Evolutionary conservation across 768 basidiomycete species (phyloP).

Genomic region (Boletus tylopilopsis): DNA sequence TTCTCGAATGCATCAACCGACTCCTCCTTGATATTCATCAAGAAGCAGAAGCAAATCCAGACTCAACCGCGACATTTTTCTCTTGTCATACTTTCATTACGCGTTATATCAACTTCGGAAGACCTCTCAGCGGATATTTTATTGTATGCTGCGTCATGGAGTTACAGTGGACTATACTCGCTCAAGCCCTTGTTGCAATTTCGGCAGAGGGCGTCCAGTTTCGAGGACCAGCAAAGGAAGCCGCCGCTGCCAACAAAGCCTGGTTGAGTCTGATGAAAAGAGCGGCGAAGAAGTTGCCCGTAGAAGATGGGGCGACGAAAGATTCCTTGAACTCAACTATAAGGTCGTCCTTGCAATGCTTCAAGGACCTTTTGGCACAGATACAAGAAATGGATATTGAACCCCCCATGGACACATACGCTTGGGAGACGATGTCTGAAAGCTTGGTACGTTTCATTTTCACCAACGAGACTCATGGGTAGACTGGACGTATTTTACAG

Average conservation of each 20-base stretch:
- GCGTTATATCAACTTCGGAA: slow-evolving; percentile 69
- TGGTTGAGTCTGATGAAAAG: slow-evolving; percentile 68
- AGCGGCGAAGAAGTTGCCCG: slow-evolving; percentile 36
- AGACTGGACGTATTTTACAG: slow-evolving; percentile 34
- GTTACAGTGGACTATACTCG: slow-evolving; percentile 79
- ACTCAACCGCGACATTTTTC: slow-evolving; percentile 33
- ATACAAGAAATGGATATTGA: slow-evolving; percentile 81
- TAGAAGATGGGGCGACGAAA: slow-evolving; percentile 37
- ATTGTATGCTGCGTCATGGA: slow-evolving; percentile 87
- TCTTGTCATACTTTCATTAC: slow-evolving; percentile 69
- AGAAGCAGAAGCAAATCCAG: slow-evolving; percentile 44
- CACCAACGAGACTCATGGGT: background rate
- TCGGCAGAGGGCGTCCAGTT: slow-evolving; percentile 25
- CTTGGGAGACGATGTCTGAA: slow-evolving; percentile 92
- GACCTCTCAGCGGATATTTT: slow-evolving; percentile 85
- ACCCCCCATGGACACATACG: slow-evolving; percentile 80
- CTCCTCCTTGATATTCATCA: slow-evolving; percentile 60
- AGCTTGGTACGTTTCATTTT: slow-evolving; percentile 55
- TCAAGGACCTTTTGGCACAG: slow-evolving; percentile 71
- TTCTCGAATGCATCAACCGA: slow-evolving; percentile 71
- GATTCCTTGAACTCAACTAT: slow-evolving; percentile 46
- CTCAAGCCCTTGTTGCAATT: slow-evolving; percentile 55
- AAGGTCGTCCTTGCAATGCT: slow-evolving; percentile 67
- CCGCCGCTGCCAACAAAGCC: slow-evolving; percentile 79
- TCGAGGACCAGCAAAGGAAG: slow-evolving; percentile 47